A percentile compares a stretch with the other conserved stretches of the same genome.
These are phyloP conservation scores for Alternaria dauci DNA, from an alignment of 2,329 filamentous ascomycete species.

Conservation along the genomic window DNA sequence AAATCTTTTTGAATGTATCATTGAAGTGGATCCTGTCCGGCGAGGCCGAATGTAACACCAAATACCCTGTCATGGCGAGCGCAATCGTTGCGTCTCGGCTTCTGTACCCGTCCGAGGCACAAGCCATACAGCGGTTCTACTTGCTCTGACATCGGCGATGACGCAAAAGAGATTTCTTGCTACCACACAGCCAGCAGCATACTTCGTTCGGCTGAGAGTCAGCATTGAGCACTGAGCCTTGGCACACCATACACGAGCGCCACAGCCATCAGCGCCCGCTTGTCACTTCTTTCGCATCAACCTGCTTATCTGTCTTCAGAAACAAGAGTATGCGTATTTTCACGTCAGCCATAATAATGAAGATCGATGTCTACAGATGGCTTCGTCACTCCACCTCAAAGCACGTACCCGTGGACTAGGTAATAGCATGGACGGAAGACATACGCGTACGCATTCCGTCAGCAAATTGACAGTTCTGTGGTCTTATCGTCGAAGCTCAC, in stretches of 20 bases:
- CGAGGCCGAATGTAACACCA: neutral
- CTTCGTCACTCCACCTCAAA: neutral
- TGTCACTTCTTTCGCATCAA: neutral
- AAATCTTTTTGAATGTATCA: neutral
- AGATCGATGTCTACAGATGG: neutral
- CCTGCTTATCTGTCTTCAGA: neutral
- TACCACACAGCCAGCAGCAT: neutral
- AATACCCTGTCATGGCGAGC: neutral
- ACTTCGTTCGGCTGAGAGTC: constrained; percentile 4
- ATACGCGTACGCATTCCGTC: constrained; percentile 6
- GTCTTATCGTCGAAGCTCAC: neutral
- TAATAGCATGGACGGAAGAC: neutral
- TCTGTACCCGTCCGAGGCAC: neutral
- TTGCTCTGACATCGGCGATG: neutral
- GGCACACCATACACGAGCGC: neutral
- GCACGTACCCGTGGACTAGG: neutral
- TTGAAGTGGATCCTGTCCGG: neutral
- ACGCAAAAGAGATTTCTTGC: neutral
- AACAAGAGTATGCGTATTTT: neutral
- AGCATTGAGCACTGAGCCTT: constrained; percentile 12
- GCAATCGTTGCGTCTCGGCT: neutral
- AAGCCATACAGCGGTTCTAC: neutral
- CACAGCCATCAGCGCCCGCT: constrained; percentile 5
- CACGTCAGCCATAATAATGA: neutral
- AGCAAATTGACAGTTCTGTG: neutral